These are phyloP conservation scores for Teratosphaeriaceae sp. DNA, from an alignment of 2,329 filamentous ascomycete species.

Conservation along the genomic window DNA sequence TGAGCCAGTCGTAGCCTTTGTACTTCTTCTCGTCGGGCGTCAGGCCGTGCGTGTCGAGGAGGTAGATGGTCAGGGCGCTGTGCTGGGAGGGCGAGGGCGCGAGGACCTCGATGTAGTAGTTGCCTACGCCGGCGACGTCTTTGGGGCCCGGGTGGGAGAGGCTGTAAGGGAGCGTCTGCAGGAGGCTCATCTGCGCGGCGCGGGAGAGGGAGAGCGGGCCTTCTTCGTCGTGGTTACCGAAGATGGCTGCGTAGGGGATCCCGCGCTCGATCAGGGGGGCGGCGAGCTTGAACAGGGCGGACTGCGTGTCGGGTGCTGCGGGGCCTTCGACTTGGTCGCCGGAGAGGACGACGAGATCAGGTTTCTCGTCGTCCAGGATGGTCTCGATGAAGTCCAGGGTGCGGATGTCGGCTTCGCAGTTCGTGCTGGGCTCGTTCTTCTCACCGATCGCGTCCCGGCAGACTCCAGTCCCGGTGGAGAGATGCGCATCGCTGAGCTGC, in stretches of 20 bases:
- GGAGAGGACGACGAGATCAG: conserved; percentile 83
- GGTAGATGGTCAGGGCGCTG: conserved; percentile 87
- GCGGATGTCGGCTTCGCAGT: conserved; percentile 85
- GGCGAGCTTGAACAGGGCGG: conserved; percentile 88
- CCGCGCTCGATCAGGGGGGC: conserved; percentile 77
- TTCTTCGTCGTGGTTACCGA: conserved; percentile 97
- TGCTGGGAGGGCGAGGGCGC: conserved; percentile 73
- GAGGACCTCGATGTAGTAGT: conserved; percentile 88
- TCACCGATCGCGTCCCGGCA: conserved; percentile 77
- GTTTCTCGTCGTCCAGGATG: conserved; percentile 86
- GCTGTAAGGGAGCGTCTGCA: conserved; percentile 83
- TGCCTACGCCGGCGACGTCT: conserved; percentile 83
- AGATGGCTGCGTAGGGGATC: conserved; percentile 89
- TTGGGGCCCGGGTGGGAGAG: conserved; percentile 77
- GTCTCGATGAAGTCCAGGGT: conserved; percentile 83
- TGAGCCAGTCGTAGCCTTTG: conserved; percentile 96
- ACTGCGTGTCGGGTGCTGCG: conserved; percentile 83
- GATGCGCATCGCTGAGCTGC: conserved; percentile 88
- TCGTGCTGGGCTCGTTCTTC: conserved; percentile 24
- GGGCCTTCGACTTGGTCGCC: conserved; percentile 96
- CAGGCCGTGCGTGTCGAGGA: conserved; percentile 89
- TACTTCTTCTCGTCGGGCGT: conserved; percentile 82
- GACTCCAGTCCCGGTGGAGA: conserved; percentile 79
- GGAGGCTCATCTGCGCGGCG: conserved; percentile 72
- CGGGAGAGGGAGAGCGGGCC: conserved; percentile 56